A percentile compares a stretch with the other conserved stretches of the same genome.
Evolutionary conservation across 1,284 basidiomycete species (phyloP).

Genomic region (Ceratobasidium sp.): DNA sequence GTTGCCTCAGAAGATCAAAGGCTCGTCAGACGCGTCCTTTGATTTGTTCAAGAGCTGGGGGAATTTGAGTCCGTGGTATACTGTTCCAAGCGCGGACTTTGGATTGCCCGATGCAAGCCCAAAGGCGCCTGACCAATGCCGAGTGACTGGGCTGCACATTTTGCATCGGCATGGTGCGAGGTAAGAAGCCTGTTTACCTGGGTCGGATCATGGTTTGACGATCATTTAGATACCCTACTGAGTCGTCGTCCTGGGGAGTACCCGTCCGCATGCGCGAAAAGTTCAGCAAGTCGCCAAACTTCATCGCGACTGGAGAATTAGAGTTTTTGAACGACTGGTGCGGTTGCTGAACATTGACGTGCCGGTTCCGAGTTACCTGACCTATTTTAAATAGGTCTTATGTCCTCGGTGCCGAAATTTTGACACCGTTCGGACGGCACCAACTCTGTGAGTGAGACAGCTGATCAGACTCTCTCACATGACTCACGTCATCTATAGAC

Average conservation of each 20-base stretch:
- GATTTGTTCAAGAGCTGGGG: constrained; percentile 60
- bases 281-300: constrained; percentile 47
- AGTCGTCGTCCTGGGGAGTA: background rate
- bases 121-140: constrained; percentile 56
- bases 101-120: constrained; percentile 56
- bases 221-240: background rate
- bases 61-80: constrained; percentile 58
- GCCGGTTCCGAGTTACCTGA: background rate
- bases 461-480: background rate
- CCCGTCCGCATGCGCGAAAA: background rate
- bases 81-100: constrained; percentile 55
- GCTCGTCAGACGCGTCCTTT: constrained; percentile 54
- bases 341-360: background rate
- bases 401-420: constrained; percentile 59
- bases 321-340: constrained; percentile 60
- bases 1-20: constrained; percentile 62
- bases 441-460: constrained; percentile 55
- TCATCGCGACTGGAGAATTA: constrained; percentile 55
- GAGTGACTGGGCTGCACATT: constrained; percentile 57
- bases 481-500: constrained; percentile 13
- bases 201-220: too few species aligned
- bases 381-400: constrained; percentile 50
- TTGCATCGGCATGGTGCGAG: constrained; percentile 60
- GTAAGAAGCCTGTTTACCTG: too few species aligned
- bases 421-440: constrained; percentile 61